Conservation (phyloP, 768 basidiomycete genomes). For the Trametes cingulata region DNA sequence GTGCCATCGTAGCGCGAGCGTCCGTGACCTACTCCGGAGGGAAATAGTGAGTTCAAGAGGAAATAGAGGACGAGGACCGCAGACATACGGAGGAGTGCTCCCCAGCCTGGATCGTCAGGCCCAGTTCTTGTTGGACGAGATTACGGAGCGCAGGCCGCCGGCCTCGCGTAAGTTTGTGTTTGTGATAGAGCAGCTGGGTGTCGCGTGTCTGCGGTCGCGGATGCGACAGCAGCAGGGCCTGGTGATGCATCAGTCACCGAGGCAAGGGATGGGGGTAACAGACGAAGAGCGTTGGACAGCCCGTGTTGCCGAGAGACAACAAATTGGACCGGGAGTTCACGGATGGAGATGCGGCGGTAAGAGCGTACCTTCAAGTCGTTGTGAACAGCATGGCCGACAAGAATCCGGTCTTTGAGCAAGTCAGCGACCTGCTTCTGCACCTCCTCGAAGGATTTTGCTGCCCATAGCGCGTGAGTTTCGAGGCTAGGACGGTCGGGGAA, state of each 20-base stretch:
- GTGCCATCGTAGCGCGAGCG: constrained; percentile 92
- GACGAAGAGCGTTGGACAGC: constrained; percentile 13
- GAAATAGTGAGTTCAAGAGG: neutral
- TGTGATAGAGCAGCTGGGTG: constrained; percentile 63
- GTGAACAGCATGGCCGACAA: constrained; percentile 89
- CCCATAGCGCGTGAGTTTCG: neutral
- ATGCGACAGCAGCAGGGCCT: constrained; percentile 74
- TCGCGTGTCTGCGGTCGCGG: constrained; percentile 65
- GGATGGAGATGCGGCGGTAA: neutral
- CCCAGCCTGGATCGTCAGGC: constrained; percentile 77
- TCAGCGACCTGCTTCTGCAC: constrained; percentile 79
- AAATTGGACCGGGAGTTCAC: too few species aligned
- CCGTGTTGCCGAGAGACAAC: neutral
- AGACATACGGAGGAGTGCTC: constrained; percentile 86
- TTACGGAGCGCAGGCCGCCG: constrained; percentile 76
- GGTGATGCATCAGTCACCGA: neutral
- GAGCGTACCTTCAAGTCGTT: constrained; percentile 80
- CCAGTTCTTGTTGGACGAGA: constrained; percentile 79
- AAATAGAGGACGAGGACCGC: neutral
- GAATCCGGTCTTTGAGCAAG: constrained; percentile 71
- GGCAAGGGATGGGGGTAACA: neutral
- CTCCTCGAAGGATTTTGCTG: constrained; percentile 77
- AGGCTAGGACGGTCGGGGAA: neutral
- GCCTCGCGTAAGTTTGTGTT: constrained; percentile 59
- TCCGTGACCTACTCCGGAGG: constrained; percentile 69